Base-by-base conservation (phyloP, 352 stramenopile genomes). In the Phytopythium oedochilum region DNA sequence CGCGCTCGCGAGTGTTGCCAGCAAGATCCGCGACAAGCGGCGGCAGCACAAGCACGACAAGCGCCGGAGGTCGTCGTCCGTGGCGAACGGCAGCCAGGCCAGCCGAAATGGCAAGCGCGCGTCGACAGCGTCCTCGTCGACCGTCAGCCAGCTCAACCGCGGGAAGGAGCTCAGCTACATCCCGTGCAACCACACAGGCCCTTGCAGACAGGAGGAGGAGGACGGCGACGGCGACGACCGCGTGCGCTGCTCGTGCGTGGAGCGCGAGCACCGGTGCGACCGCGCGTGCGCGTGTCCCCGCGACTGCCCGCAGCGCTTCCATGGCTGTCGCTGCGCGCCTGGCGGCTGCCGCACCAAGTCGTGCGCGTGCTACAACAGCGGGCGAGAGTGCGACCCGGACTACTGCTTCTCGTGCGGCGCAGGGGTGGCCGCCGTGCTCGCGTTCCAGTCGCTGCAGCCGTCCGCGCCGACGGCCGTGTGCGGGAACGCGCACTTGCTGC, bases 391-490 rank as follows among this genome's bases (percentile, higher is more conserved):
- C 25, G 76, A 91, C 47, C 83, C 83, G 1, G 80, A 93, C 48
- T 82, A 71, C 46, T 93, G 83, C 42, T 84, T 88, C 36, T 76
- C 61, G 1, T 93, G 83, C 51, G 83, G 83, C 4, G 77, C 80
- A 0, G 73, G 73, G n/a, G 80, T 87, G 12, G 75, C 66, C 3
- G 69, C 73, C 4, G 75, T 93, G 28, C 71, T 88, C 54, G 70
- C 57, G 11, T 74, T 75, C 25, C 62, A 74, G 25, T 20, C 52
- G 5, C 63, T 14, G 29, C 47, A 28, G 14, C 11, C 47, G 0
- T 9, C 18, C 5, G 5, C 31, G 5, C 11, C 5, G 11, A 6
- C 35, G 6, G 3, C 61, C 5, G 70, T 87, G 31, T 93, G 83
- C 45, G 63, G 60, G 17, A 93, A 93, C 50, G 60, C 88, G 14